These are phyloP conservation scores for Singerocomus inundabilis DNA, from an alignment of 1,284 basidiomycete genomes.

Conservation along the genomic window DNA sequence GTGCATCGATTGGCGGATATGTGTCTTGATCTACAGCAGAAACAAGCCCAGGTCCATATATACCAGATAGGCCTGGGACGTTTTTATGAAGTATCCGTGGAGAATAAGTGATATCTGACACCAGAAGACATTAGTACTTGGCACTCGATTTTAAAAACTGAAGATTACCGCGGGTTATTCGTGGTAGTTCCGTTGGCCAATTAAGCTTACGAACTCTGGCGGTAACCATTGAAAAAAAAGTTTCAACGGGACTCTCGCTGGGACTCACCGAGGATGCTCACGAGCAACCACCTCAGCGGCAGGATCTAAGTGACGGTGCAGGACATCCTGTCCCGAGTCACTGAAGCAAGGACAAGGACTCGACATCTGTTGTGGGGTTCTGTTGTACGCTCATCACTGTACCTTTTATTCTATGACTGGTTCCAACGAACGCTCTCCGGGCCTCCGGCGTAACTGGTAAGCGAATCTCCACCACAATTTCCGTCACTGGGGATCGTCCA, in stretches of 20 bases:
- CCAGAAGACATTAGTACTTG: not conserved
- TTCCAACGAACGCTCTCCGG: too few species aligned
- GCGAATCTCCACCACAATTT: not conserved
- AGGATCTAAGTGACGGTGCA: not conserved
- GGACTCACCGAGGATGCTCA: slow-evolving; percentile 7
- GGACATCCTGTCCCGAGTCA: not conserved
- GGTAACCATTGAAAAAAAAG: not conserved
- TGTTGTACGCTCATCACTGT: not conserved
- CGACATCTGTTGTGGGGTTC: not conserved
- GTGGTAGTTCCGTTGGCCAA: not conserved
- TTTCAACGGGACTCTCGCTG: not conserved
- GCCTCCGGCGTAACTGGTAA: not conserved
- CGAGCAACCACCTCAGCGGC: not conserved
- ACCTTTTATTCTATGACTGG: not conserved
- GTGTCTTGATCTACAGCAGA: not conserved
- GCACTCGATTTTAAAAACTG: not conserved
- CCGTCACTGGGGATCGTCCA: not conserved
- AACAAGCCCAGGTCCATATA: not conserved
- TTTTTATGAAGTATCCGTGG: not conserved
- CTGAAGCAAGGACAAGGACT: not conserved
- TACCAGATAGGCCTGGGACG: not conserved
- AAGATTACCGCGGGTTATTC: slow-evolving; percentile 1
- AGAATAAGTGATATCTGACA: not conserved
- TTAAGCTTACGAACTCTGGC: not conserved
- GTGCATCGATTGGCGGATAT: not conserved